A percentile compares a stretch with the other conserved stretches of the same genome.
Conservation (phyloP, 2,329 filamentous ascomycete species). For the Claviceps maximensis region DNA sequence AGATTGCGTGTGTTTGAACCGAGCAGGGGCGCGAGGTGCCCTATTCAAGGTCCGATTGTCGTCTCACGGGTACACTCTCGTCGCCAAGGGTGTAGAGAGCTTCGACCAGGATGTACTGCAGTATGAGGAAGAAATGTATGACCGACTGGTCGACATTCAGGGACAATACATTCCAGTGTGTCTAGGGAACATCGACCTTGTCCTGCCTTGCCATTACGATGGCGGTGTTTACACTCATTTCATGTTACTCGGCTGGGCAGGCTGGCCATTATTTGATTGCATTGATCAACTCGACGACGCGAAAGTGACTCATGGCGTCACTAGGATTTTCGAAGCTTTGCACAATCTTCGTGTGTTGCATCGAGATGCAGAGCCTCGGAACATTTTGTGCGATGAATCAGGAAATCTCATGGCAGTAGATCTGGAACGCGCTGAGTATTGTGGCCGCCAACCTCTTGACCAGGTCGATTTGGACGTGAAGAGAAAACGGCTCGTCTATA, state of each 20-base stretch:
- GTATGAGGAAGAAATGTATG: neutral
- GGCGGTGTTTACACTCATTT: neutral
- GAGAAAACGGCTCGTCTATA: no score
- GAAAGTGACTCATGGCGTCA: neutral
- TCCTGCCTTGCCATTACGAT: neutral
- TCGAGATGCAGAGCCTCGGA: slow-evolving; percentile 16
- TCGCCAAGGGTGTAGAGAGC: neutral
- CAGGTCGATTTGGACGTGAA: no score
- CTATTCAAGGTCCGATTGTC: neutral
- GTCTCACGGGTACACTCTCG: neutral
- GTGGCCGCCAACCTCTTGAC: no score
- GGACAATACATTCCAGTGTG: neutral
- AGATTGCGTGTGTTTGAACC: neutral
- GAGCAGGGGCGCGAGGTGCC: neutral
- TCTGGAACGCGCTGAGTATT: neutral
- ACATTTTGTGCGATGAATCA: slow-evolving; percentile 18
- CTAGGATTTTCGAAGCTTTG: slow-evolving; percentile 1
- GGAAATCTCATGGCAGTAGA: neutral
- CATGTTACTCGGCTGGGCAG: neutral
- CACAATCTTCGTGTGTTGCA: slow-evolving; percentile 14
- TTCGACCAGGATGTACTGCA: neutral
- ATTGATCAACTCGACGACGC: neutral
- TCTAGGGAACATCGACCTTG: neutral
- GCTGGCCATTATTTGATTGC: neutral
- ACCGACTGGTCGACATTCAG: neutral